phyloP scores from a whole-genome alignment of 2,329 filamentous ascomycete species.

The Fusarium sp. region DNA sequence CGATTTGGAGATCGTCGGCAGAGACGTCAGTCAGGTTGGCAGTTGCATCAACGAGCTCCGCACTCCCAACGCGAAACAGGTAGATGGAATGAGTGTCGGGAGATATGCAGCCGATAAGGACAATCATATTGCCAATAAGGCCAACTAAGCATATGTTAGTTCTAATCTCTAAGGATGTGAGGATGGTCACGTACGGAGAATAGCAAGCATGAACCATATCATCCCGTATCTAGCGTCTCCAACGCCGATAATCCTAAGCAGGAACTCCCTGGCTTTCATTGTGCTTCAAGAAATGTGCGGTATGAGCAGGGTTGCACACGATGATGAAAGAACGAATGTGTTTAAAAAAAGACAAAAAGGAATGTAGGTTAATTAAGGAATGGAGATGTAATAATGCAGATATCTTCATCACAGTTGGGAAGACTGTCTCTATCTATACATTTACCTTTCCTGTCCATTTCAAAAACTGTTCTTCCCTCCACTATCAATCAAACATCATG shows the following conservation, averaged over 20 bases:
- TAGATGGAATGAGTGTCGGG: background rate
- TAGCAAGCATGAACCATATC: slow-evolving; percentile 5
- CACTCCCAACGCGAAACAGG: background rate
- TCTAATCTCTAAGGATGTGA: rapidly evolving
- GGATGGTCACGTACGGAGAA: background rate
- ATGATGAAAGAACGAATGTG: no score
- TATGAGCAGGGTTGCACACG: background rate
- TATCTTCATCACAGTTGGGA: no score
- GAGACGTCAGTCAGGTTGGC: background rate
- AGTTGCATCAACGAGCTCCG: background rate
- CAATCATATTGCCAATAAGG: background rate
- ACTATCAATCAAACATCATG: background rate
- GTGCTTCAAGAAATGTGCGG: background rate
- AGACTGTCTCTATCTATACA: no score
- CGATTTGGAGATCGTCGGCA: background rate
- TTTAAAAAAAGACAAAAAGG: no score
- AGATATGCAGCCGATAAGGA: background rate
- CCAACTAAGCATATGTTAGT: background rate
- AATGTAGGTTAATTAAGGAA: no score
- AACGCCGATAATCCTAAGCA: background rate
- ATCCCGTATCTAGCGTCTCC: background rate
- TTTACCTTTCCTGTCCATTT: no score
- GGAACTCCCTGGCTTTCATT: background rate
- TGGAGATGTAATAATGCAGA: no score
- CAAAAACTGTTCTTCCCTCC: background rate